Base-by-base conservation (phyloP, 176 grass and related monocot species). In the Ensete ventricosum region DNA sequence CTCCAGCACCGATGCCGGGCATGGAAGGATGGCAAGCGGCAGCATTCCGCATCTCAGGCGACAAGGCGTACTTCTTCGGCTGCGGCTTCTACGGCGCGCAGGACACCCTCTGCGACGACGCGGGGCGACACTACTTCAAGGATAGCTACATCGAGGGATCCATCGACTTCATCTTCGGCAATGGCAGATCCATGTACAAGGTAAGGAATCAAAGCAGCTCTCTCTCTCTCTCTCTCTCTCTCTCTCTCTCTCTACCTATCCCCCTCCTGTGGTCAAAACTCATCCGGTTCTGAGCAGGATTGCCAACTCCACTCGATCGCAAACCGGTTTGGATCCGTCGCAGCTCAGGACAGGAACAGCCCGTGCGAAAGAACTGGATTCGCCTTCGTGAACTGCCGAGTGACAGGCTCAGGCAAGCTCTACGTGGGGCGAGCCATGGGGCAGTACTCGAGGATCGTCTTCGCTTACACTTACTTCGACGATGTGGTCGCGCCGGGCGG, bases 161-260 rank as follows among this genome's bases (percentile, higher is more conserved):
- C 78, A 94, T 98, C 82, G 95, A 98, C 87, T 98, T 91, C 88
- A 83, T 98, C 78, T 98, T 98, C 81, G 95, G 95, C 76, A 93
- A 98, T 64, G 95, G 88, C 11, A 89, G 95, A 69, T 93, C 95
- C 78, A 89, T 98, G 23, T 98, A 93, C 86, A 97, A 91, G 90
- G 90, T 89, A 52, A 9, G 4, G 25, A 20, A 49, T 24, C 9
- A 9, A 48, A 49, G 11, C 10, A 11, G 27, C 14, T 6, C 4
- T 43, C 34, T 6, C 34, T 43, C 34, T 43, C 2, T 29, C 27
- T 29, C 27, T 2, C 34, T 43, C 34, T 43, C 34, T 43, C 34
- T 43, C 29, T 57, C 54, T 58, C 54, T 25, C 24, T n/a, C 5
- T 5, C 14, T 9, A n/a, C 9, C 3, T 51, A 1, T 10, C n/a